A percentile compares a stretch with the other conserved stretches of the same genome.
These are phyloP conservation scores for Micromonas pusilla DNA, from an alignment of 139 green algal genomes.

Conservation along the genomic window DNA sequence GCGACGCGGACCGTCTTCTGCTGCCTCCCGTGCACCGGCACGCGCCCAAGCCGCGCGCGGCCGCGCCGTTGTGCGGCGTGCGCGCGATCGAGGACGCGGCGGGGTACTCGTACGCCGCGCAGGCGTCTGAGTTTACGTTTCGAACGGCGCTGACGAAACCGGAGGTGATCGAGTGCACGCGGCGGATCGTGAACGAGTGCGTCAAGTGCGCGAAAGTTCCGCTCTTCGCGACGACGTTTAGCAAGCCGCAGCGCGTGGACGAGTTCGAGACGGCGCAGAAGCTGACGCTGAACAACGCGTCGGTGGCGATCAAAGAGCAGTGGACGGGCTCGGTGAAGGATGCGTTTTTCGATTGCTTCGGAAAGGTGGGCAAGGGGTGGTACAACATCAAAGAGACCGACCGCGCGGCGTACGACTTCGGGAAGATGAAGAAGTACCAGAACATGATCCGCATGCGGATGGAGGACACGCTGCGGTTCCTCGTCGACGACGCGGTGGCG, in stretches of 20 bases:
- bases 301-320: constrained; percentile 56
- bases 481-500: constrained; percentile 52
- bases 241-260: constrained; percentile 63
- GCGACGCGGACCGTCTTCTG: constrained; percentile 37
- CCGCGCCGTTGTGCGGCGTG: no score
- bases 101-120: constrained; percentile 53
- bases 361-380: constrained; percentile 68
- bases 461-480: constrained; percentile 66
- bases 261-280: constrained; percentile 71
- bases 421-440: constrained; percentile 58
- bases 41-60: no score
- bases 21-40: no score
- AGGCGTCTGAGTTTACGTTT: constrained; percentile 60
- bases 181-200: constrained; percentile 48
- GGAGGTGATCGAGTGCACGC: constrained; percentile 55
- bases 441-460: constrained; percentile 54
- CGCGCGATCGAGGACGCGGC: constrained; percentile 38
- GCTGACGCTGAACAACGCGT: constrained; percentile 34
- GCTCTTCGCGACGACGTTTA: constrained; percentile 37
- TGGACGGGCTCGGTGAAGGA: constrained; percentile 31
- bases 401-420: constrained; percentile 57
- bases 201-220: background rate
- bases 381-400: constrained; percentile 69
- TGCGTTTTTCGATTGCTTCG: constrained; percentile 31
- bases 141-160: constrained; percentile 65